These are phyloP conservation scores for Saitozyma sp. DNA, from an alignment of 768 basidiomycete species.

Conservation along the genomic window DNA sequence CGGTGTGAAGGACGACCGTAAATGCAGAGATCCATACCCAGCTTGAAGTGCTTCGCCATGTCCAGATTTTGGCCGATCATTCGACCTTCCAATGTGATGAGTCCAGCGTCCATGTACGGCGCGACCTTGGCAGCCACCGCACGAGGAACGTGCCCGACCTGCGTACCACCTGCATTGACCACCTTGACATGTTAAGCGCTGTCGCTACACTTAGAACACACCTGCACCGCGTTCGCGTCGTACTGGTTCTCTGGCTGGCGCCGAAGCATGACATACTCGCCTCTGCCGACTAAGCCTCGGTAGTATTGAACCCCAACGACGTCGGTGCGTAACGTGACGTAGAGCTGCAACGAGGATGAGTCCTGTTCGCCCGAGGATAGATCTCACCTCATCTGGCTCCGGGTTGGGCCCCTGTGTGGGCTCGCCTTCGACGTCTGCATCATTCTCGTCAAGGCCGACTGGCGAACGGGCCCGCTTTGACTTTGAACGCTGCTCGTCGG, in stretches of 20 bases:
- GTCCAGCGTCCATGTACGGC: conserved; percentile 66
- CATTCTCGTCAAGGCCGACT: too few relatives aligned
- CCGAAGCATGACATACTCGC: conserved; percentile 61
- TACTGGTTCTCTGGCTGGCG: conserved; percentile 33
- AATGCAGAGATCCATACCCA: conserved; percentile 65
- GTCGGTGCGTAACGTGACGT: conserved; percentile 61
- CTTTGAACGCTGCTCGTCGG: too few relatives aligned
- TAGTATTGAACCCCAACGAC: conserved; percentile 87
- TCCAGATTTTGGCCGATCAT: conserved; percentile 57
- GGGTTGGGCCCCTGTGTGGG: conserved; percentile 1
- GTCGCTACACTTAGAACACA: conserved; percentile 57
- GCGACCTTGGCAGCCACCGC: conserved; percentile 64
- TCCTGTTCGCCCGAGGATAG: not conserved
- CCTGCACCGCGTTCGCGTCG: conserved; percentile 59
- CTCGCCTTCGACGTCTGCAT: too few relatives aligned
- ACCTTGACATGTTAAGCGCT: conserved; percentile 58
- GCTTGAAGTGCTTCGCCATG: conserved; percentile 54
- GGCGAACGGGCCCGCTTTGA: too few relatives aligned
- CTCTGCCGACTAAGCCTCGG: conserved; percentile 72
- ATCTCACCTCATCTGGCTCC: conserved; percentile 32
- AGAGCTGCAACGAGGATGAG: conserved; percentile 56
- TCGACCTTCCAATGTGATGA: conserved; percentile 71
- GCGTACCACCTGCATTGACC: conserved; percentile 67
- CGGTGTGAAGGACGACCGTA: conserved; percentile 69
- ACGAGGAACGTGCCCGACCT: conserved; percentile 80